phyloP scores from a whole-genome alignment of 352 stramenopile species.

The Globisporangium barbulae region DNA sequence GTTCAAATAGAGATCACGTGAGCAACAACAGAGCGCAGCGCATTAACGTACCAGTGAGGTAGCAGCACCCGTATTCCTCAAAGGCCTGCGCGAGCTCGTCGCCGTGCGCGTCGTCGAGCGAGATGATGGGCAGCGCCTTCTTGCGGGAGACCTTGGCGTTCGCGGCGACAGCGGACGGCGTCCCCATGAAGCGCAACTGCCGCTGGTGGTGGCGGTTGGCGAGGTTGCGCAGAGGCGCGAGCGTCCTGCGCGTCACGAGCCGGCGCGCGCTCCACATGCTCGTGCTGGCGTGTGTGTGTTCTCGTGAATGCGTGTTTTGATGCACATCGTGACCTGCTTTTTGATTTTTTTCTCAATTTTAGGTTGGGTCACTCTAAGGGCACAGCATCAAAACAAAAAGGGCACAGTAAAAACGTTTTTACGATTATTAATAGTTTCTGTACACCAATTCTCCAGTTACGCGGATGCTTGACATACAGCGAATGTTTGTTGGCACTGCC shows the following conservation, averaged over 20 bases:
- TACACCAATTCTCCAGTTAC: too few relatives aligned
- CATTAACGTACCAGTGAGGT: constrained; percentile 34
- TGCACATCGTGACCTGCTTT: neutral
- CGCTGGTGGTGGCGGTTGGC: neutral
- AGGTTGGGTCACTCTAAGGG: too few relatives aligned
- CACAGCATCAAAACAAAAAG: too few relatives aligned
- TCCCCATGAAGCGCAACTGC: constrained; percentile 6
- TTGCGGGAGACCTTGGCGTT: constrained; percentile 14
- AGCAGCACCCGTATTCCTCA: constrained; percentile 70
- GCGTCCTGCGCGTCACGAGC: neutral
- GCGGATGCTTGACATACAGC: too few relatives aligned
- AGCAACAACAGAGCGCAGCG: neutral
- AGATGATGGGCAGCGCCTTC: constrained; percentile 43
- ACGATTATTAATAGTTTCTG: too few relatives aligned
- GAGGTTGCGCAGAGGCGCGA: neutral
- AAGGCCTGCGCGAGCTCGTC: constrained; percentile 55
- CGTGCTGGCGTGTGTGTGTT: neutral
- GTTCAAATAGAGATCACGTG: too few relatives aligned
- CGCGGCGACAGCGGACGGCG: constrained; percentile 1
- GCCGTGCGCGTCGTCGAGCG: constrained; percentile 47
- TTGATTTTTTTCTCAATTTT: too few relatives aligned
- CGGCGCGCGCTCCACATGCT: constrained; percentile 5
- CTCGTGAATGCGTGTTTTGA: neutral
- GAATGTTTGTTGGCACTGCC: too few relatives aligned
- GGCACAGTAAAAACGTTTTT: too few relatives aligned